Conservation (phyloP, 176 grass and related monocot species). For the Zizania latifolia region DNA sequence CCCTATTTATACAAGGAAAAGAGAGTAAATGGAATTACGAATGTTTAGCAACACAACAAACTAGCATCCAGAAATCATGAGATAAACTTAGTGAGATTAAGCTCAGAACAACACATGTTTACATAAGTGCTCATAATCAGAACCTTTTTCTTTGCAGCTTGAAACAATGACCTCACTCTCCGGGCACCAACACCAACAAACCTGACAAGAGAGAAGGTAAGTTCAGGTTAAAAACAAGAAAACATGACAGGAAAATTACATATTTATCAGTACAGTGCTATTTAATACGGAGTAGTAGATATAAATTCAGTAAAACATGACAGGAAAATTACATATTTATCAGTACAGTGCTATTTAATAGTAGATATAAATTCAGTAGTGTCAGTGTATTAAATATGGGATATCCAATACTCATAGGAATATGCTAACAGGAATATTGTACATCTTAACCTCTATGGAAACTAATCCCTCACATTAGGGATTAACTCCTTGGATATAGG, state of each 20-base stretch:
- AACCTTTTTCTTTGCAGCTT: slow-evolving; percentile 96
- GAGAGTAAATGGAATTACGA: neutral
- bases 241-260: neutral
- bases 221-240: slow-evolving; percentile 25
- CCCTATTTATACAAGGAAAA: neutral
- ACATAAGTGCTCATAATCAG: slow-evolving; percentile 11
- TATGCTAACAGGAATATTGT: too few relatives aligned
- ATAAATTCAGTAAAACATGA: neutral
- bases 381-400: too few relatives aligned
- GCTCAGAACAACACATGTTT: neutral
- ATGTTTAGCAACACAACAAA: neutral
- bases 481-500: too few relatives aligned
- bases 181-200: slow-evolving; percentile 99
- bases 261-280: neutral
- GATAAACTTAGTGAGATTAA: neutral
- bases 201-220: slow-evolving; percentile 47
- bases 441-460: too few relatives aligned
- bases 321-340: neutral
- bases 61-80: neutral
- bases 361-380: neutral
- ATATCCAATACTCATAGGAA: too few relatives aligned
- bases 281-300: slow-evolving; percentile 17
- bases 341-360: slow-evolving; percentile 1
- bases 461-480: too few relatives aligned
- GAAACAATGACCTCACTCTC: slow-evolving; percentile 93